Evolutionary conservation across 768 basidiomycete species (phyloP), one percentile per base, ranked within the genome.

Genomic region (Fomitopsis serialis): DNA sequence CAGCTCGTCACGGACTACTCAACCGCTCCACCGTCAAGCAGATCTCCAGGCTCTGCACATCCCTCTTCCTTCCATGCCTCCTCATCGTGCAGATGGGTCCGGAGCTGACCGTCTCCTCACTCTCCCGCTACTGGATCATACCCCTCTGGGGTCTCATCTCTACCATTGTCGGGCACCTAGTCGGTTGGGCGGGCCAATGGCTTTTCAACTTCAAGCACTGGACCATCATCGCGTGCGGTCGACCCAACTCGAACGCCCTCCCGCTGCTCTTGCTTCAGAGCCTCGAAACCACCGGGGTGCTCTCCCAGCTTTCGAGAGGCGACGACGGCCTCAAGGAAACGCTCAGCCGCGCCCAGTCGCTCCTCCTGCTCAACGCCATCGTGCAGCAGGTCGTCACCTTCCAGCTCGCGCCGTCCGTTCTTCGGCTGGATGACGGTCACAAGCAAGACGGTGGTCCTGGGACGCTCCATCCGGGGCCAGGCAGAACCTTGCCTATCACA

Each of bases 71-170:
- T 40, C 66, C 66, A 21, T 63, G 61, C 47, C 65, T 68, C 56
- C 59, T 68, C 58, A 44, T 68, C 58, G 62, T 58, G 11, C 54
- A 63, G 48, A 68, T 66, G 66, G 66, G 63, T 3, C 66, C 63
- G 24, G 55, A 61, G 56, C 60, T 68, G 46, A 65, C 66, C 47
- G 54, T 46, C n/a, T 7, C 24, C 11, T 50, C 51, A 3, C 53
- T 67, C 42, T n/a, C 54, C 19, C 50, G 42, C 32, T 48, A 64
- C 27, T 67, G 66, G 64, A 61, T 67, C 46, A 50, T 66, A 4
- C 64, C 66, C 23, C 49, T 57, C 23, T 67, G 66, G 66, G 66
- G 66, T 22, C 54, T 66, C 25, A 42, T 48, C 22, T 61, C 63
- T 52, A 63, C 63, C 45, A 8, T 62, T 45, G 24, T 66, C 43